These are phyloP conservation scores for Besnoitia besnoiti DNA, from an alignment of 169 alveolate species.

Conservation along the genomic window DNA sequence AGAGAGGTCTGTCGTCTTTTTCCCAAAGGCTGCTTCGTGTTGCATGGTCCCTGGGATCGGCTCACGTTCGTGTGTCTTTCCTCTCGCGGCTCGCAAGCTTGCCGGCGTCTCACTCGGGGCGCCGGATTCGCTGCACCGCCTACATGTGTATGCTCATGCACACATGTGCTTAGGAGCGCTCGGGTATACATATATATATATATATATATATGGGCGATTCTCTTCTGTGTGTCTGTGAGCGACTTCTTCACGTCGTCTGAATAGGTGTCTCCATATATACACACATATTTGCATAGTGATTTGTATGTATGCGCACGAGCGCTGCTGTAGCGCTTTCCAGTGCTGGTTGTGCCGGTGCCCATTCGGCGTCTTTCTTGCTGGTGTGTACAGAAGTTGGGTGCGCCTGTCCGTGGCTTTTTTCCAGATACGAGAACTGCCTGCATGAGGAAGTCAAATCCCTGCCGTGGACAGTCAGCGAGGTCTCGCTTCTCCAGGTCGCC, in stretches of 20 bases:
- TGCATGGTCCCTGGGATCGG: too few species aligned
- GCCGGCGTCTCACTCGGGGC: not conserved
- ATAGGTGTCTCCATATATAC: not conserved
- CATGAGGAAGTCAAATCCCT: slow-evolving; percentile 15
- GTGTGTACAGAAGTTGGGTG: too few species aligned
- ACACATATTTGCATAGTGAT: not conserved
- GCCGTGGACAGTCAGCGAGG: slow-evolving; percentile 59
- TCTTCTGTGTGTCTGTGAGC: too few species aligned
- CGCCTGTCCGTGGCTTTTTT: not conserved
- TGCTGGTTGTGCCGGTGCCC: too few species aligned
- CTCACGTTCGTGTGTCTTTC: not conserved
- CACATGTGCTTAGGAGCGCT: not conserved
- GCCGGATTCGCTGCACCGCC: not conserved
- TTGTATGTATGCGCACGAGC: not conserved
- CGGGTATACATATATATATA: not conserved
- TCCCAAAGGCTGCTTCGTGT: too few species aligned
- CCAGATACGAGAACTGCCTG: slow-evolving; percentile 45
- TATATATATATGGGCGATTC: not conserved
- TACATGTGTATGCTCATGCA: not conserved
- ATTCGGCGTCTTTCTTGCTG: too few species aligned
- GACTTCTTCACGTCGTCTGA: too few species aligned
- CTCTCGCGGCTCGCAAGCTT: not conserved
- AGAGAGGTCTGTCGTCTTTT: slow-evolving; percentile 66
- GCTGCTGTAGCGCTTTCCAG: too few species aligned
- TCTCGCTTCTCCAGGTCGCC: slow-evolving; percentile 51